Percentiles rank a stretch among this genome's conserved stretches.
Conservation (phyloP, 1,139 yeast species). For the Candida gigantensis region DNA sequence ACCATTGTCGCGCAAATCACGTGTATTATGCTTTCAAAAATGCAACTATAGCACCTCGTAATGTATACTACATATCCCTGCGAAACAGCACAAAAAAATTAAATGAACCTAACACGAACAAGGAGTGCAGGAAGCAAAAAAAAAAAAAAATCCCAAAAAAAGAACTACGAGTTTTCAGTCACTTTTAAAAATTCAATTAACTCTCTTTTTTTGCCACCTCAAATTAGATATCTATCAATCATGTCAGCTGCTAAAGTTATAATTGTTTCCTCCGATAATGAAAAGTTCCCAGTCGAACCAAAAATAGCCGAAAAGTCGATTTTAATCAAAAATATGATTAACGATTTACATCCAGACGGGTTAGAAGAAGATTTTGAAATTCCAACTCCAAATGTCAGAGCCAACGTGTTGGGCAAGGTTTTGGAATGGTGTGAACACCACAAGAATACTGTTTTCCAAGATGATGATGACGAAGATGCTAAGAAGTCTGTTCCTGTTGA, state of each 20-base stretch:
- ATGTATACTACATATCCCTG: no score
- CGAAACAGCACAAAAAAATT: no score
- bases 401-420: slow-evolving; percentile 85
- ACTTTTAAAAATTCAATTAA: no score
- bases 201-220: no score
- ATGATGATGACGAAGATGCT: slow-evolving; percentile 76
- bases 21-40: no score
- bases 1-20: no score
- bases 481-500: slow-evolving; percentile 84
- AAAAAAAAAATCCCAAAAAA: no score
- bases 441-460: slow-evolving; percentile 75
- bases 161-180: no score
- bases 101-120: no score
- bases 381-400: slow-evolving; percentile 89
- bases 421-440: slow-evolving; percentile 98
- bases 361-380: slow-evolving; percentile 72
- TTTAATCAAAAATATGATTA: slow-evolving; percentile 86
- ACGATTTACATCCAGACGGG: slow-evolving; percentile 68
- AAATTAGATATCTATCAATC: no score
- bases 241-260: slow-evolving; percentile 50
- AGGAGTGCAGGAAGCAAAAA: no score
- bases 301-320: slow-evolving; percentile 90
- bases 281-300: slow-evolving; percentile 70
- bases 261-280: slow-evolving; percentile 72
- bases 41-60: no score